These are phyloP conservation scores for Trifolium pratense DNA, from an alignment of 306 rosid genomes.

Conservation along the genomic window DNA sequence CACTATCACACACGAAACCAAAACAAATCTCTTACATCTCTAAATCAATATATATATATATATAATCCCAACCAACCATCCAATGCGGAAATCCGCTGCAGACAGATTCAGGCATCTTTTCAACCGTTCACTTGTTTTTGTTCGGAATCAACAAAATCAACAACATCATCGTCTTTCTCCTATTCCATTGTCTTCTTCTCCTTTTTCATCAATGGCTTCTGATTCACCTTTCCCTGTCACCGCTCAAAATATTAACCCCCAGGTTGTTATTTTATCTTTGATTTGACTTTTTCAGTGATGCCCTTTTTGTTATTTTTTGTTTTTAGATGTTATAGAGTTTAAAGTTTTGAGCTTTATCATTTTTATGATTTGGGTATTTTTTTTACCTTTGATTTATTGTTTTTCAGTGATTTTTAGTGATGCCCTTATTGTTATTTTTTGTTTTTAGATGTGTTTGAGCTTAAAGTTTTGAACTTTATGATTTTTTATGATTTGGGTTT, in stretches of 20 bases:
- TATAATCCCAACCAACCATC: not conserved
- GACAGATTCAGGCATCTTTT: constrained; percentile 48
- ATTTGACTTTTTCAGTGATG: not conserved
- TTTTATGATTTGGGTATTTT: not conserved
- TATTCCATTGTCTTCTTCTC: constrained; percentile 45
- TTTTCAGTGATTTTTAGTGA: not conserved
- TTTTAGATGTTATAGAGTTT: not conserved
- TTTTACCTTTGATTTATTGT: not conserved
- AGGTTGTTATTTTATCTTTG: constrained; percentile 46
- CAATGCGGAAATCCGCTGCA: constrained; percentile 79
- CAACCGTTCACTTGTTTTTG: constrained; percentile 42
- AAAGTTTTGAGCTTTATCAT: constrained; percentile 30
- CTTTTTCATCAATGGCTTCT: constrained; percentile 48
- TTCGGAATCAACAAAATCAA: not conserved
- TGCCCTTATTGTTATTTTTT: constrained; percentile 17
- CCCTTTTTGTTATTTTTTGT: constrained; percentile 10
- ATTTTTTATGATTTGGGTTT: constrained; percentile 1
- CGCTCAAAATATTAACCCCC: constrained; percentile 69
- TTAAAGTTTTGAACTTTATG: constrained; percentile 29
- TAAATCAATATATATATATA: not conserved
- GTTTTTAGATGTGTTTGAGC: not conserved
- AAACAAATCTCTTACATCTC: constrained; percentile 1
- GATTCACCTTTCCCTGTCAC: constrained; percentile 53
- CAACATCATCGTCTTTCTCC: not conserved
- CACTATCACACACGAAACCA: not conserved